These are phyloP conservation scores for Auriscalpium orientale DNA, from an alignment of 768 basidiomycete species.

Conservation along the genomic window DNA sequence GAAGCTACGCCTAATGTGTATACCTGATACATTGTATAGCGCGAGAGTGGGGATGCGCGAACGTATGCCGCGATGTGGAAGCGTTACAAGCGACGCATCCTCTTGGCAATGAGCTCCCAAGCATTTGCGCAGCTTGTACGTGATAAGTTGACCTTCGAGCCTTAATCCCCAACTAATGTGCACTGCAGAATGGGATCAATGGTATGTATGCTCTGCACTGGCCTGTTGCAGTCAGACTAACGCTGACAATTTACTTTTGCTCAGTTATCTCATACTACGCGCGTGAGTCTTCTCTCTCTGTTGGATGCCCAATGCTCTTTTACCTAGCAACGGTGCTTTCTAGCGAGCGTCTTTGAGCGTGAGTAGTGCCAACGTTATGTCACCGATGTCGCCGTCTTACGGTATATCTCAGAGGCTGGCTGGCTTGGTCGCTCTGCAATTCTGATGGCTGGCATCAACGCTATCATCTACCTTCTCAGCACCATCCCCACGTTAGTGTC, in stretches of 20 bases:
- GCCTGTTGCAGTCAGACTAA: neutral
- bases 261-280: slow-evolving; percentile 94
- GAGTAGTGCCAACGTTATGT: slow-evolving; percentile 11
- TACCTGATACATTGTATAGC: slow-evolving; percentile 33
- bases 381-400: neutral
- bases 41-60: slow-evolving; percentile 66
- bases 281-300: slow-evolving; percentile 42
- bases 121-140: slow-evolving; percentile 90
- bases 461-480: slow-evolving; percentile 69
- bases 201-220: slow-evolving; percentile 48
- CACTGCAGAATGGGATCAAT: slow-evolving; percentile 82
- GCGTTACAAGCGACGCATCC: slow-evolving; percentile 76
- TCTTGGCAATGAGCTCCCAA: slow-evolving; percentile 93
- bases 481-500: slow-evolving; percentile 71
- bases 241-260: neutral
- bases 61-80: slow-evolving; percentile 81
- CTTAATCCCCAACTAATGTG: neutral
- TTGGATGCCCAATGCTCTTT: slow-evolving; percentile 3
- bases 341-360: slow-evolving; percentile 91
- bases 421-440: slow-evolving; percentile 93
- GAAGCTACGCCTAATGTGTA: neutral
- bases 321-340: too few species aligned
- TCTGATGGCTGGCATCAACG: slow-evolving; percentile 93
- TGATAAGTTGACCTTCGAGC: slow-evolving; percentile 10
- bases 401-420: slow-evolving; percentile 62